phyloP scores from a whole-genome alignment of 345 rosid species.

The Laguncularia racemosa region DNA sequence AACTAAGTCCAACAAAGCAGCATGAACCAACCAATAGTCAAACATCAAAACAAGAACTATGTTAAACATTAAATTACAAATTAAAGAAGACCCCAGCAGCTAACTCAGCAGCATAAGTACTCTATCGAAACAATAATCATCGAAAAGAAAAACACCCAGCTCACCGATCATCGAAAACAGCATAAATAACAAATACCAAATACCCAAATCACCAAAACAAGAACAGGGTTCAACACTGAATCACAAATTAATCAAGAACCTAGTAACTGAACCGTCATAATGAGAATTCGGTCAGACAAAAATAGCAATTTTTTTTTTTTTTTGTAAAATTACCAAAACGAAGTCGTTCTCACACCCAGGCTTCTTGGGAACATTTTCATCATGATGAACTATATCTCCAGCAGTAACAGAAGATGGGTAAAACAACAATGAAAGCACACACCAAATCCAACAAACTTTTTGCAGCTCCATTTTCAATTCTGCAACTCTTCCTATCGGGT shows the following conservation, averaged over 20 bases:
- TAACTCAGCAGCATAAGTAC: no score
- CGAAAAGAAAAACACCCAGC: no score
- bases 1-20: not conserved
- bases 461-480: slow-evolving; percentile 51
- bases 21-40: not conserved
- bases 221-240: not conserved
- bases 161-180: not conserved
- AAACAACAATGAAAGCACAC: slow-evolving; percentile 38
- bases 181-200: not conserved
- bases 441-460: slow-evolving; percentile 24
- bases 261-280: slow-evolving; percentile 18
- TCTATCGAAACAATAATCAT: no score
- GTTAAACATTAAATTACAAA: not conserved
- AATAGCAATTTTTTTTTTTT: not conserved
- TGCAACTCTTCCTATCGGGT: slow-evolving; percentile 2
- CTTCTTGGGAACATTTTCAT: slow-evolving; percentile 82
- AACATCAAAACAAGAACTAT: not conserved
- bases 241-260: slow-evolving; percentile 14
- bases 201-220: not conserved
- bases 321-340: slow-evolving; percentile 63
- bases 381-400: slow-evolving; percentile 94
- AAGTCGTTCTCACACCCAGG: slow-evolving; percentile 99
- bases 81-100: slow-evolving; percentile 12
- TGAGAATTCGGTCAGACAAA: slow-evolving; percentile 13
- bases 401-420: slow-evolving; percentile 41